A percentile compares a stretch with the other conserved stretches of the same genome.
Evolutionary conservation across 768 basidiomycete species (phyloP).

Genomic region (Rhizopogon salebrosus): DNA sequence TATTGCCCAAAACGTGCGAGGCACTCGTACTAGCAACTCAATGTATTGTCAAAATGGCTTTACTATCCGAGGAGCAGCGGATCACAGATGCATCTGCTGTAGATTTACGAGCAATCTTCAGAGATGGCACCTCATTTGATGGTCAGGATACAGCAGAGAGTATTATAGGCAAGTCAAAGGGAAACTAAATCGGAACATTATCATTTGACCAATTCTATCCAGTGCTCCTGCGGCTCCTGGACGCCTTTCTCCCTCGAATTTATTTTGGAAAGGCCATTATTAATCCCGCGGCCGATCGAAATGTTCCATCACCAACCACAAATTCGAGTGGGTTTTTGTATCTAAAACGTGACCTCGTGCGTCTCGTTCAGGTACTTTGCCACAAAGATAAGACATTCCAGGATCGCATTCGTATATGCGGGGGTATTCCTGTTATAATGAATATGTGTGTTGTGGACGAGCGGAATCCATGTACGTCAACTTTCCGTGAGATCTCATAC

Average conservation of each 20-base stretch:
- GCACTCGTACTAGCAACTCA: slow-evolving; percentile 76
- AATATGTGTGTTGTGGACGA: slow-evolving; percentile 89
- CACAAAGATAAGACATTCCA: slow-evolving; percentile 63
- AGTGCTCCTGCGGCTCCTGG: slow-evolving; percentile 75
- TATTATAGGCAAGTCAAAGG: slow-evolving; percentile 47
- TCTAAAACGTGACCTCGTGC: slow-evolving; percentile 87
- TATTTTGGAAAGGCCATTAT: slow-evolving; percentile 66
- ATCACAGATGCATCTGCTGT: slow-evolving; percentile 6
- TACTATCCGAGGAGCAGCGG: slow-evolving; percentile 36
- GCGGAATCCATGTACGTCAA: slow-evolving; percentile 80
- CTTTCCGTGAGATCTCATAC: not conserved
- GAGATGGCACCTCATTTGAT: slow-evolving; percentile 34
- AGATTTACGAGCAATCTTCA: slow-evolving; percentile 36
- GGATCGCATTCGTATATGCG: slow-evolving; percentile 64
- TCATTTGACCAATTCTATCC: slow-evolving; percentile 4
- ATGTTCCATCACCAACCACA: slow-evolving; percentile 14
- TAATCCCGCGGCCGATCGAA: slow-evolving; percentile 3
- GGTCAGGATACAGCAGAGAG: slow-evolving; percentile 46
- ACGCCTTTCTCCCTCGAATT: slow-evolving; percentile 80
- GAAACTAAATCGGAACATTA: not conserved
- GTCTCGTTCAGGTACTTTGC: slow-evolving; percentile 74
- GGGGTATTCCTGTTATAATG: slow-evolving; percentile 79
- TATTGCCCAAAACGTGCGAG: slow-evolving; percentile 76
- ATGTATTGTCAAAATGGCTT: slow-evolving; percentile 60
- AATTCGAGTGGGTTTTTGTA: slow-evolving; percentile 68